Base-by-base conservation (phyloP, 257 asterid genomes). In the Eustoma russellianum region DNA sequence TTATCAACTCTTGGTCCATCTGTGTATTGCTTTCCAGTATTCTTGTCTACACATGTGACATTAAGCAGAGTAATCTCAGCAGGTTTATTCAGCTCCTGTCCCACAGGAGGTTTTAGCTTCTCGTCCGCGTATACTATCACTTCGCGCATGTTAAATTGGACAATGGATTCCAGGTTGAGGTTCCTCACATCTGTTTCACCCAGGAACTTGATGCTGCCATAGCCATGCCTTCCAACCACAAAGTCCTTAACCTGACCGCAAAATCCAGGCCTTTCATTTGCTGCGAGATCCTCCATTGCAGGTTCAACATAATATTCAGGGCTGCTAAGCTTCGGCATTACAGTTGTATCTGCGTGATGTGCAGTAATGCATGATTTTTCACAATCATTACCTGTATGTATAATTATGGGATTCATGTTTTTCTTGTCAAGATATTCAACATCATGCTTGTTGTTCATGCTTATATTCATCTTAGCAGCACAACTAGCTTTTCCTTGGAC, bases 11-110 rank as follows among this genome's bases (percentile, higher is more conserved):
- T 78, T 0, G 79, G 78, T 16, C 95, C 95, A 54, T 82, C 87
- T 9, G 64, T 75, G 45, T 70, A 78, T 43, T 67, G 77, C 62
- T 69, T 70, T 4, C 87, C 89, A 0, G 70, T 82, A 68, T 65
- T 75, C 67, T 77, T 86, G 57, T 78, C 78, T 6, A 78, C 64
- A 51, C 98, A 86, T 44, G 81, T 83, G 45, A 83, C 66, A 48
- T 90, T 81, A n/a, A 86, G 85, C 19, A 90, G 85, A 6, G 96
- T 78, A 34, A 83, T 79, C 70, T 83, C 96, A 1, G 98, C 95
- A 11, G 93, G 69, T 55, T 82, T 86, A 73, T 90, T 86, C 38
- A 90, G 81, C 19, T 95, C 92, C 63, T 83, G 79, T 40, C 98
- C 96, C 12, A 84, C 71, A 1, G 88, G 80, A 10, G 92, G 95